Evolutionary conservation across 2,329 filamentous ascomycete genomes (phyloP).

Genomic region (Diplodia mutila): DNA sequence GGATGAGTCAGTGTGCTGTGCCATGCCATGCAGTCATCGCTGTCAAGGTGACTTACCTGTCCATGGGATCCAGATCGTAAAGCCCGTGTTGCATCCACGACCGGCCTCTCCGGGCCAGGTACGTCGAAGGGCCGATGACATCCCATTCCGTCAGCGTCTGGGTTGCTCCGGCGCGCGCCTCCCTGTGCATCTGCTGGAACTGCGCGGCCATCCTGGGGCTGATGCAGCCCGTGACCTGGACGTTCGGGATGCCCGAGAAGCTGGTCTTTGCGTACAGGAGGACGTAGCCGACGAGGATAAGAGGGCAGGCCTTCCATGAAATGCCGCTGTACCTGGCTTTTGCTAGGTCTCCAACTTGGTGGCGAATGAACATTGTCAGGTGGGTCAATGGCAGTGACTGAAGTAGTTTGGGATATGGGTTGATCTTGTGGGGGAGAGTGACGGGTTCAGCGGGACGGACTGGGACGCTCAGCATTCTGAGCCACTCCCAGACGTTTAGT

Average conservation of each 20-base stretch:
- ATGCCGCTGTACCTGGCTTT: not conserved
- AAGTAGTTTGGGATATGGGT: not conserved
- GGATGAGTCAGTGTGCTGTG: not conserved
- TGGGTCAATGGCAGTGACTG: too few relatives aligned
- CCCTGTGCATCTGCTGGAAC: not conserved
- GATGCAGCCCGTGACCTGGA: not conserved
- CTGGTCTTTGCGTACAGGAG: not conserved
- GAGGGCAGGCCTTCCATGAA: not conserved
- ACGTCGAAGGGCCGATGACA: not conserved
- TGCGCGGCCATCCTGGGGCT: not conserved
- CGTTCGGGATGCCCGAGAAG: not conserved
- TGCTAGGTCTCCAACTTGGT: not conserved
- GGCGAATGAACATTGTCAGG: not conserved
- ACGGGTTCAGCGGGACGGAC: not conserved
- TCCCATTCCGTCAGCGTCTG: not conserved
- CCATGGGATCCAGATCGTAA: not conserved
- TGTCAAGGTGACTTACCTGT: not conserved
- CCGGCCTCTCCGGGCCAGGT: not conserved
- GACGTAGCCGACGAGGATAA: not conserved
- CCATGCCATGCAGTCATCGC: too few relatives aligned
- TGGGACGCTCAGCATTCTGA: not conserved
- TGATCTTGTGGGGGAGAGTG: too few relatives aligned
- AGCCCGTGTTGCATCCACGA: not conserved
- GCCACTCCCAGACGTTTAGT: not conserved
- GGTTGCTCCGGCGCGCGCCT: not conserved